phyloP scores from a whole-genome alignment of 179 eudicot genomes.

The Gypsophila paniculata region DNA sequence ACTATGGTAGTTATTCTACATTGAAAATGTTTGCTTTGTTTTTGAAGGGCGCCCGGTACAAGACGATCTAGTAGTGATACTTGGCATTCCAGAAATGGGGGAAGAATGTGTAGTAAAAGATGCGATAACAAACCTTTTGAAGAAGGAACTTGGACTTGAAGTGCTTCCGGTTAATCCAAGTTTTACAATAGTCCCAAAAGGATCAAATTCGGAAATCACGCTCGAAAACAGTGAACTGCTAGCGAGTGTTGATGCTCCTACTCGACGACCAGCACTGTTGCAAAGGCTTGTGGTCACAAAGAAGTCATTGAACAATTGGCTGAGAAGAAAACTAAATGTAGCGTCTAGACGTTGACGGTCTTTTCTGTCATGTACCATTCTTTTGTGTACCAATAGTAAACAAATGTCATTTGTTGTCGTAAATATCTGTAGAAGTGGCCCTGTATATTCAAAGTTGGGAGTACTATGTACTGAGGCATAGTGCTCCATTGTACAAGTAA shows the following conservation, averaged over 20 bases:
- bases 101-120: slow-evolving; percentile 35
- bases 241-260: slow-evolving; percentile 31
- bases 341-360: neutral
- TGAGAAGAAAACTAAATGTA: slow-evolving; percentile 36
- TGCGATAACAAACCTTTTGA: slow-evolving; percentile 55
- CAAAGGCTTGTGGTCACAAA: slow-evolving; percentile 55
- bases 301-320: slow-evolving; percentile 58
- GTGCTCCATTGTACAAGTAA: no score
- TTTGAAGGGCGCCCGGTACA: slow-evolving; percentile 53
- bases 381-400: neutral
- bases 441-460: no score
- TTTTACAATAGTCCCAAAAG: slow-evolving; percentile 14
- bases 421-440: no score
- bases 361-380: neutral
- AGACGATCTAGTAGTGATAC: slow-evolving; percentile 66
- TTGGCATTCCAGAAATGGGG: slow-evolving; percentile 41
- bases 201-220: slow-evolving; percentile 17
- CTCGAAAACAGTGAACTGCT: slow-evolving; percentile 16
- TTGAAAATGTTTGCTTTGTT: slow-evolving; percentile 4
- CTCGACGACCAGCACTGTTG: slow-evolving; percentile 65
- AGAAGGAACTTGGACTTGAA: slow-evolving; percentile 65
- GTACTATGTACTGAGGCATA: no score
- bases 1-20: no score
- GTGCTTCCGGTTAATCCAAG: slow-evolving; percentile 42
- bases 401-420: no score